A percentile compares a stretch with the other conserved stretches of the same genome.
Evolutionary conservation across 139 green algal species (phyloP).

Genomic region (Coccomyxa sp.): DNA sequence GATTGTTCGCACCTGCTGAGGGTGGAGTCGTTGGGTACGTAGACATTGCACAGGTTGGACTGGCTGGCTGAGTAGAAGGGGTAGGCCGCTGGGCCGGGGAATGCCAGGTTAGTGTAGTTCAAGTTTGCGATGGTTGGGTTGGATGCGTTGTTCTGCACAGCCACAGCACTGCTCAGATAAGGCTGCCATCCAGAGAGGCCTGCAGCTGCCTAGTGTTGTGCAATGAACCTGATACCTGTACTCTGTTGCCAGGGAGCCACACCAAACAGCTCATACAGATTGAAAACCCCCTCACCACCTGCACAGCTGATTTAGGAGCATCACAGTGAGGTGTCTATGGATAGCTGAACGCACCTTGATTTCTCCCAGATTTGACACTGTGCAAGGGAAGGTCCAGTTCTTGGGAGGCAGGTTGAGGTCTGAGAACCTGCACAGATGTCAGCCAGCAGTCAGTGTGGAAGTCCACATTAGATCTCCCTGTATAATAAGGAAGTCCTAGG

Average conservation of each 20-base stretch:
- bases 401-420: conserved; percentile 1
- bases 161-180: too few species aligned
- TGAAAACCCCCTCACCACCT: too few species aligned
- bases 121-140: not conserved
- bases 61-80: not conserved
- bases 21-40: conserved; percentile 16
- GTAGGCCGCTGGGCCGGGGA: not conserved
- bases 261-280: too few species aligned
- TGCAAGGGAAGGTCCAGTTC: conserved; percentile 1
- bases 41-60: conserved; percentile 6
- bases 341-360: conserved; percentile 3
- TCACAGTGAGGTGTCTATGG: too few species aligned
- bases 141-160: not conserved
- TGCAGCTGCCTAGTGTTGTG: too few species aligned
- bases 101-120: not conserved
- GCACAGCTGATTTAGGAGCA: too few species aligned
- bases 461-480: not conserved
- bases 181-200: too few species aligned
- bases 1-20: conserved; percentile 2
- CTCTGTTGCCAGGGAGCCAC: too few species aligned
- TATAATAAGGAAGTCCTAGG: too few species aligned
- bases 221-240: too few species aligned
- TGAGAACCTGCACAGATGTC: not conserved
- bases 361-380: not conserved
- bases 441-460: not conserved